Evolutionary conservation across 148 eudicot species (phyloP), one percentile per base, ranked within the genome.

Genomic region (Camellia lanceoleosa): DNA sequence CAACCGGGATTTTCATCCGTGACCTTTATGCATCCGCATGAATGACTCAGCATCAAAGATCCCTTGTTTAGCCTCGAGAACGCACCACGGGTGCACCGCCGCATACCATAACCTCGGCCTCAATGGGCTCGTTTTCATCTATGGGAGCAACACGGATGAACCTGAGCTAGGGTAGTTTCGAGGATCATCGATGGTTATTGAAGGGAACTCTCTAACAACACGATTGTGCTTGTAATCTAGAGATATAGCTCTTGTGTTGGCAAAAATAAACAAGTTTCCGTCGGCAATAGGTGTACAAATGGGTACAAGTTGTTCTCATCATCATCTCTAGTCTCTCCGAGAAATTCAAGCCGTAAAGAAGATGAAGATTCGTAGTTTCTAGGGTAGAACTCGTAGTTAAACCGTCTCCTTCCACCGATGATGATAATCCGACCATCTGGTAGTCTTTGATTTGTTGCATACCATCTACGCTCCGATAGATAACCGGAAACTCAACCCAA

Each of bases 141-240:
- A 94, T 79, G 0, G 98, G 42, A 92, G 81, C 68, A 94, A 71
- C 14, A 92, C 84, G 1, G 97, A 89, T 1, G 98, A 94, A 71
- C 98, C 98, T 0, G 97, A 84, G 89, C 94, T 88, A 11, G 98
- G 98, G 68, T 94, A 94, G 85, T 92, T 94, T 5, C 94, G 87
- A 6, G 96, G 92, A 46, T 82, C 66, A 3, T 85, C 89, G 54
- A 82, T 88, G 0, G 89, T 49, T 1, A 94, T 89, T 0, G 78
- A 55, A n/a, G 94, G 93, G 13, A 89, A 88, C 82, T 90, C 90
- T 41, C 64, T 81, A 5, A 90, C 82, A n/a, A 92, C 83, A 3
- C 46, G 79, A 52, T 91, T 87, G 49, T 51, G 71, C 12, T 68
- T 83, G 80, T 92, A 92, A 81, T 94, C 89, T 0, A 94, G 81